phyloP scores from a whole-genome alignment of 1,139 yeast species.

The Yamadazyma songkhlaensis region DNA sequence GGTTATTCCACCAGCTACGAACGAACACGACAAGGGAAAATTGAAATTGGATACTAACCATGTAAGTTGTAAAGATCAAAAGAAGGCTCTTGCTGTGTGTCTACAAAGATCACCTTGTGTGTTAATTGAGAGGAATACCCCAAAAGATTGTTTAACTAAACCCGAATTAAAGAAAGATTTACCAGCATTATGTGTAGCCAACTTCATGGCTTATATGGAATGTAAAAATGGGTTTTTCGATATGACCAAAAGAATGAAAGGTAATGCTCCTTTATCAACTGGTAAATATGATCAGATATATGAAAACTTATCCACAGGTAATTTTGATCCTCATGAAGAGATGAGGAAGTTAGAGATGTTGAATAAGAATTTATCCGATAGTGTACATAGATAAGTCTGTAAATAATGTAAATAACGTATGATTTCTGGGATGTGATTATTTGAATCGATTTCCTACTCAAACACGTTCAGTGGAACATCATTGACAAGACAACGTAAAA shows the following conservation, averaged over 20 bases:
- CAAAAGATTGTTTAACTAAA: constrained; percentile 80
- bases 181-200: constrained; percentile 87
- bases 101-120: constrained; percentile 96
- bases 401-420: not conserved
- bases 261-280: constrained; percentile 90
- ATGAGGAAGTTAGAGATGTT: constrained; percentile 61
- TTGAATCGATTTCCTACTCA: no score
- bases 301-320: constrained; percentile 72
- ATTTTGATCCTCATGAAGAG: constrained; percentile 80
- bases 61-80: constrained; percentile 84
- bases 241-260: constrained; percentile 88
- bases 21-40: no score
- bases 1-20: no score
- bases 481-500: no score
- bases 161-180: constrained; percentile 73
- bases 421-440: no score
- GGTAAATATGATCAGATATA: constrained; percentile 90
- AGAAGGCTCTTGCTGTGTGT: constrained; percentile 91
- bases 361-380: constrained; percentile 44
- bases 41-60: constrained; percentile 5
- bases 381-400: constrained; percentile 9
- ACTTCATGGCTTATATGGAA: constrained; percentile 80
- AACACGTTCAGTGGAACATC: no score
- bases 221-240: constrained; percentile 84
- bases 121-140: constrained; percentile 82